phyloP scores from a whole-genome alignment of 1,284 basidiomycete genomes.

The Thecaphora thlaspeos region DNA sequence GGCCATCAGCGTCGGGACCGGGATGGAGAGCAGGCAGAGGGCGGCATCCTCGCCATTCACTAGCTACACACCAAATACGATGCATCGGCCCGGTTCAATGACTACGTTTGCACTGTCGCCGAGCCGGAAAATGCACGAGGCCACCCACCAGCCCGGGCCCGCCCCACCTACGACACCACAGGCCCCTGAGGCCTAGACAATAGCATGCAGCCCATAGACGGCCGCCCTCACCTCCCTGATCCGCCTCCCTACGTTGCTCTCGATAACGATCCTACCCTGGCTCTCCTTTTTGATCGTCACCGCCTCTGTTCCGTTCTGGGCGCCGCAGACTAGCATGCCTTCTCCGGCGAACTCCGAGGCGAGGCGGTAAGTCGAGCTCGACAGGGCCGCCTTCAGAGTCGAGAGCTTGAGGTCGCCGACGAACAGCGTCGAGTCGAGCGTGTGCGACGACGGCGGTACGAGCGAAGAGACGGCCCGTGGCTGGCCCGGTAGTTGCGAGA shows the following conservation, averaged over 20 bases:
- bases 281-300: constrained; percentile 46
- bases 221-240: constrained; percentile 40
- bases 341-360: constrained; percentile 56
- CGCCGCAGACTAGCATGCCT: constrained; percentile 53
- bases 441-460: not conserved
- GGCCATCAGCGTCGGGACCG: no score
- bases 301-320: constrained; percentile 15
- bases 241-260: constrained; percentile 45
- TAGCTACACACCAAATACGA: no score
- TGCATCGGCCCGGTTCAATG: no score
- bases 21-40: no score
- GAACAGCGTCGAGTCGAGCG: constrained; percentile 39
- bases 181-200: no score
- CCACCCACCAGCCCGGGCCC: no score
- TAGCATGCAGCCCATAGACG: constrained; percentile 50
- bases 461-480: not conserved
- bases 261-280: constrained; percentile 48
- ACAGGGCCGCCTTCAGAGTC: constrained; percentile 39
- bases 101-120: no score
- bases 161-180: no score
- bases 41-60: no score
- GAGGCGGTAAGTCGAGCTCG: constrained; percentile 24
- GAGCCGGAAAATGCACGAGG: no score
- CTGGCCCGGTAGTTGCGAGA: not conserved
- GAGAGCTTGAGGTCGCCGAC: constrained; percentile 56